These are phyloP conservation scores for Vachellia collinsii DNA, from an alignment of 306 rosid genomes.

Conservation along the genomic window DNA sequence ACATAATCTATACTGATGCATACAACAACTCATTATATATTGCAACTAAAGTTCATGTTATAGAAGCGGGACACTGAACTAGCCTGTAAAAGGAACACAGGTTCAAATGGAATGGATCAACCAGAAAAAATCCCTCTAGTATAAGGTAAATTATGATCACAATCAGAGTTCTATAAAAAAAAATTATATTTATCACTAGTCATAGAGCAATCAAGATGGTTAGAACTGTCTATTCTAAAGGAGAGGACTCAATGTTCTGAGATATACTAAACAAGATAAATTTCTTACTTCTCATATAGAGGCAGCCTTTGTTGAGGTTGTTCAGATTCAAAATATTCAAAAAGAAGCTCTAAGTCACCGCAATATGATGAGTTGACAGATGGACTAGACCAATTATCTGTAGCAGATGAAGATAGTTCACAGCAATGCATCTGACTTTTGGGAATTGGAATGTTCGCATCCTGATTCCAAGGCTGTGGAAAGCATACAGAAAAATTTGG, in stretches of 20 bases:
- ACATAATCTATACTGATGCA: neutral
- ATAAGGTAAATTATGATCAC: neutral
- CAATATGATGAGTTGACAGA: constrained; percentile 32
- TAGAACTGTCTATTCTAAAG: neutral
- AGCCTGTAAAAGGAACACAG: neutral
- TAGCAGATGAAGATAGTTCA: constrained; percentile 39
- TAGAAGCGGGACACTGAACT: neutral
- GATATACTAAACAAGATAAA: constrained; percentile 27
- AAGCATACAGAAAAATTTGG: constrained; percentile 52
- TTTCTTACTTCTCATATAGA: constrained; percentile 69
- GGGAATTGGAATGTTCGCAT: constrained; percentile 34
- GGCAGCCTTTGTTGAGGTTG: constrained; percentile 83
- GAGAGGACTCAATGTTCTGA: constrained; percentile 3
- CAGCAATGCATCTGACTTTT: constrained; percentile 29
- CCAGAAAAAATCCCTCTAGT: neutral
- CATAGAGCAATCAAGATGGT: neutral
- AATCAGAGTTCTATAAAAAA: constrained; percentile 8
- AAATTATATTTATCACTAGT: neutral
- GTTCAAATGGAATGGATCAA: constrained; percentile 3
- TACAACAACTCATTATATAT: neutral
- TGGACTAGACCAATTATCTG: constrained; percentile 39
- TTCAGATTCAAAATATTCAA: constrained; percentile 83
- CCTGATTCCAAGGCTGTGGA: constrained; percentile 47
- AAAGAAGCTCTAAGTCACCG: constrained; percentile 65
- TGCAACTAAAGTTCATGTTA: neutral